Evolutionary conservation across 2,329 filamentous ascomycete species (phyloP).

Genomic region (Botrytis paeoniae): DNA sequence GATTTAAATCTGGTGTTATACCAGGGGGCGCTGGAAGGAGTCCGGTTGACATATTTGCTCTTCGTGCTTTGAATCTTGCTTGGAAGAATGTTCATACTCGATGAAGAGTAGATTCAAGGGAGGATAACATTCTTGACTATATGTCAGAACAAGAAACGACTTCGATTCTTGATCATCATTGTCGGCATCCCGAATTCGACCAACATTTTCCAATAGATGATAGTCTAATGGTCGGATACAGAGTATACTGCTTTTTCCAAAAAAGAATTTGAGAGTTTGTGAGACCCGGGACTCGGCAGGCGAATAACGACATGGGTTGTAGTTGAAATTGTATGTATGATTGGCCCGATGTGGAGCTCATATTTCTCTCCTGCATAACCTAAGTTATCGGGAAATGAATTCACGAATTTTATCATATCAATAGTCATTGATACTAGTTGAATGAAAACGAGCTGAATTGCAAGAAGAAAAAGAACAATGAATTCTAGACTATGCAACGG

Average conservation of each 20-base stretch:
- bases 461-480: neutral
- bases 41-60: neutral
- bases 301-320: neutral
- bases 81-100: neutral
- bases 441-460: neutral
- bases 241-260: neutral
- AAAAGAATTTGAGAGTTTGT: neutral
- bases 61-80: neutral
- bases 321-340: neutral
- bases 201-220: neutral
- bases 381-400: neutral
- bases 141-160: neutral
- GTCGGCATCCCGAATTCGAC: neutral
- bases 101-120: neutral
- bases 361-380: neutral
- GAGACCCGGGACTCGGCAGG: neutral
- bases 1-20: neutral
- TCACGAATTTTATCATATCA: neutral
- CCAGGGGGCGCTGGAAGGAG: slow-evolving; percentile 2
- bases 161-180: neutral
- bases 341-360: neutral
- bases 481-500: neutral
- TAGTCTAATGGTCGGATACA: neutral
- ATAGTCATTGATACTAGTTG: neutral
- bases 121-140: neutral